Evolutionary conservation across 1,284 basidiomycete genomes (phyloP).

Genomic region (Quambalaria eucalypti): DNA sequence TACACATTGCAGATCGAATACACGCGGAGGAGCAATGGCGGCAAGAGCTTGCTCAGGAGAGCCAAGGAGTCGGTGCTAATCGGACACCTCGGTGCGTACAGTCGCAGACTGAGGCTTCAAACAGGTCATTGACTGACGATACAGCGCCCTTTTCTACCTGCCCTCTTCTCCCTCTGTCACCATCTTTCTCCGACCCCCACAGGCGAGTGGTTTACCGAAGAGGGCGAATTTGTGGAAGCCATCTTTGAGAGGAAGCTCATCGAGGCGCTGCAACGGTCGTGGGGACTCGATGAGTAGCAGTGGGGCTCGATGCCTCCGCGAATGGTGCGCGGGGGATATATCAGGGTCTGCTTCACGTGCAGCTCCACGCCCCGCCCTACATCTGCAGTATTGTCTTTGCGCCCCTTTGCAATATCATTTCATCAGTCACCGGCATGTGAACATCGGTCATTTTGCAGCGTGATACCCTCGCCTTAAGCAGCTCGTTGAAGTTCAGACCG

Average conservation of each 20-base stretch:
- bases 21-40: slow-evolving; percentile 22
- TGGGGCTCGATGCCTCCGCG: neutral
- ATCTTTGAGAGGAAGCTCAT: slow-evolving; percentile 33
- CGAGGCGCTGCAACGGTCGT: slow-evolving; percentile 23
- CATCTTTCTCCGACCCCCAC: neutral
- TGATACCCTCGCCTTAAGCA: too few species aligned
- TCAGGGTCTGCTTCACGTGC: neutral
- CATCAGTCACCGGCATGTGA: too few species aligned
- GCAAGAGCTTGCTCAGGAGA: slow-evolving; percentile 14
- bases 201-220: slow-evolving; percentile 45
- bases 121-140: neutral
- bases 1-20: slow-evolving; percentile 32
- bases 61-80: slow-evolving; percentile 23
- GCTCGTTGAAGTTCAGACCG: too few species aligned
- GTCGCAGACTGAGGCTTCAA: neutral
- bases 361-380: neutral
- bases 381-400: too few species aligned
- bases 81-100: slow-evolving; percentile 35
- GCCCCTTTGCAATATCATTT: too few species aligned
- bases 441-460: too few species aligned
- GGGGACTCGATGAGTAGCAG: neutral
- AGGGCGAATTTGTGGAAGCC: slow-evolving; percentile 37
- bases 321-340: neutral
- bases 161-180: neutral
- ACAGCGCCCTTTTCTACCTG: neutral